Percentiles rank a stretch among this genome's conserved stretches.
Evolutionary conservation across 2,329 filamentous ascomycete genomes (phyloP).

Genomic region (Dothideomycetes sp.): DNA sequence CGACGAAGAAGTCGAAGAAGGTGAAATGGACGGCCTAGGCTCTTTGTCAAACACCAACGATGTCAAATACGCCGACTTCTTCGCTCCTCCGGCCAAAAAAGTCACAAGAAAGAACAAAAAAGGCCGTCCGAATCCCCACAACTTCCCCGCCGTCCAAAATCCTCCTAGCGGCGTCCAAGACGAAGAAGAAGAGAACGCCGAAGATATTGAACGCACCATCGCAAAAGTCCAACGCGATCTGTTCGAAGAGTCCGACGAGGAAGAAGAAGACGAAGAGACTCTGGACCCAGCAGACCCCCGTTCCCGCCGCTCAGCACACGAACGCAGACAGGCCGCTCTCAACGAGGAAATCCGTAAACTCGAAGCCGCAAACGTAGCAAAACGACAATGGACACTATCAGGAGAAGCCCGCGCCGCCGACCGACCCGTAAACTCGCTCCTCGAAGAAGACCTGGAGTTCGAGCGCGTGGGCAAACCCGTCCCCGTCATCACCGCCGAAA

Average conservation of each 20-base stretch:
- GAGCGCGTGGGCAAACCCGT: conserved; percentile 92
- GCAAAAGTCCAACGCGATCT: conserved; percentile 79
- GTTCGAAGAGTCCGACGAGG: conserved; percentile 71
- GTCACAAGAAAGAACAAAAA: conserved; percentile 46
- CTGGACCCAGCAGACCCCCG: conserved; percentile 59
- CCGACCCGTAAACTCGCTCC: conserved; percentile 79
- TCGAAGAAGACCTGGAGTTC: conserved; percentile 93
- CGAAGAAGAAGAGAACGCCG: conserved; percentile 41
- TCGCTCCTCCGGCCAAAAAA: conserved; percentile 73
- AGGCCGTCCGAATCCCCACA: conserved; percentile 47
- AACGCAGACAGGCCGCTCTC: conserved; percentile 76
- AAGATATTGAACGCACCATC: conserved; percentile 74
- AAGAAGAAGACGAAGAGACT: conserved; percentile 50
- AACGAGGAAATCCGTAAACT: conserved; percentile 84
- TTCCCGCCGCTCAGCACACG: conserved; percentile 72
- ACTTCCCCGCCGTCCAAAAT: conserved; percentile 33
- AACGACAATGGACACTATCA: conserved; percentile 80
- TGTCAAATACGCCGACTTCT: conserved; percentile 87
- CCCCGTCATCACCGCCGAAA: conserved; percentile 83
- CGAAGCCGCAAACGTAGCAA: conserved; percentile 79
- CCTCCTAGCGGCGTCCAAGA: conserved; percentile 28
- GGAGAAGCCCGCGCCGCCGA: conserved; percentile 79
- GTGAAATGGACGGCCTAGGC: conserved; percentile 42
- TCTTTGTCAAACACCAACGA: conserved; percentile 71
- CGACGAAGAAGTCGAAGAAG: conserved; percentile 46